A percentile compares a stretch with the other conserved stretches of the same genome.
These are phyloP conservation scores for Trametopsis cervina DNA, from an alignment of 768 basidiomycete genomes.

Conservation along the genomic window DNA sequence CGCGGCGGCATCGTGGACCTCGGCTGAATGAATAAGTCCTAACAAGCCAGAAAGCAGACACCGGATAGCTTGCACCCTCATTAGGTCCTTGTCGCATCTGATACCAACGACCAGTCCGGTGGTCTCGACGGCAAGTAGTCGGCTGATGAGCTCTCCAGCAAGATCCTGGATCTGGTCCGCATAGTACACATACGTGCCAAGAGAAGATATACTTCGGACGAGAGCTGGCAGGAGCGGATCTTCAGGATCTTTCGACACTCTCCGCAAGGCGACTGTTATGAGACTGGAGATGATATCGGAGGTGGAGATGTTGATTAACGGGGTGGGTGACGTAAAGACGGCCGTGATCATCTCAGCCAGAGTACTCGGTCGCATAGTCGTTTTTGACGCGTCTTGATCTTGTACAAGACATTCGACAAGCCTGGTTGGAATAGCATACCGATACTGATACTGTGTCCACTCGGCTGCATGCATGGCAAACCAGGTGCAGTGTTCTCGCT, in stretches of 20 bases:
- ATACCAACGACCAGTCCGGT: conserved; percentile 45
- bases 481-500: conserved; percentile 74
- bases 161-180: conserved; percentile 95
- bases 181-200: conserved; percentile 91
- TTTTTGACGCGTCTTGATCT: conserved; percentile 44
- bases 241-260: conserved; percentile 50
- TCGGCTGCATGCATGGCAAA: conserved; percentile 69
- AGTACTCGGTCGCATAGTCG: conserved; percentile 48
- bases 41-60: conserved; percentile 63
- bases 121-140: conserved; percentile 64
- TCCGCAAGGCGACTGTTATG: conserved; percentile 64
- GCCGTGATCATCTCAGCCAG: conserved; percentile 74
- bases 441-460: conserved; percentile 91
- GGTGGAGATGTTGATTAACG: conserved; percentile 85
- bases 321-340: conserved; percentile 75
- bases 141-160: conserved; percentile 72
- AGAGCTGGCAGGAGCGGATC: conserved; percentile 62
- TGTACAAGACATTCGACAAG: conserved; percentile 72
- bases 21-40: conserved; percentile 62
- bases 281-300: conserved; percentile 83
- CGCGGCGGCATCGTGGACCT: conserved; percentile 34
- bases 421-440: conserved; percentile 82
- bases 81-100: conserved; percentile 23
- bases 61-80: conserved; percentile 53
- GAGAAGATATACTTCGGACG: conserved; percentile 72